phyloP scores from a whole-genome alignment of 163 green algal genomes.

The Chlorella variabilis region DNA sequence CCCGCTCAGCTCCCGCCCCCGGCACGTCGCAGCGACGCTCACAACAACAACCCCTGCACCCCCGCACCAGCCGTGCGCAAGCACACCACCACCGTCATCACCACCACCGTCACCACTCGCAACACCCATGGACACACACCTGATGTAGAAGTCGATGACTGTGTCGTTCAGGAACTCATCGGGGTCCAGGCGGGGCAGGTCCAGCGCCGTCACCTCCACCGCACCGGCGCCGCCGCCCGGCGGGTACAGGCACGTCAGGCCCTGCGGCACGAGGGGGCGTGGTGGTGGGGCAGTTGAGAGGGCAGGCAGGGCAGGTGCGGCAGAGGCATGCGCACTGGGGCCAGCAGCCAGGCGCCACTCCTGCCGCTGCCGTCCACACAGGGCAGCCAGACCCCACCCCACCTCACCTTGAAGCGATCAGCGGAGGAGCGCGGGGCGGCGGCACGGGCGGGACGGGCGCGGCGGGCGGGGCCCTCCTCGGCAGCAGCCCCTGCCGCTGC shows the following conservation, averaged over 20 bases:
- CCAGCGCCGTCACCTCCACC: conserved; percentile 66
- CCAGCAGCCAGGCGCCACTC: not conserved
- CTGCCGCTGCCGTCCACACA: not conserved
- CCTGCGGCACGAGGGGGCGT: not conserved
- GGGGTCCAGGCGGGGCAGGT: conserved; percentile 78
- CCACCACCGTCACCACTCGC: no score
- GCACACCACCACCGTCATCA: no score
- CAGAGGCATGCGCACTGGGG: not conserved
- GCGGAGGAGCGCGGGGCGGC: not conserved
- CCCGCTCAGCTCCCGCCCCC: no score
- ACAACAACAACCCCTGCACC: no score
- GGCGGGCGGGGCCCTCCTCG: not conserved
- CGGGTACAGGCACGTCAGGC: conserved; percentile 43
- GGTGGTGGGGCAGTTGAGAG: not conserved
- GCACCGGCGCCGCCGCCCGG: conserved; percentile 22
- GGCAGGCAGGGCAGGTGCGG: not conserved
- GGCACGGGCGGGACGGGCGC: not conserved
- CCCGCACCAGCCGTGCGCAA: no score
- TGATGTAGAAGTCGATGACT: conserved; percentile 91
- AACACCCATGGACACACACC: conserved; percentile 26
- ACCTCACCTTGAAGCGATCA: conserved; percentile 19
- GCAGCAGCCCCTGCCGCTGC: not conserved
- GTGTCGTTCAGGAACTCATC: conserved; percentile 94
- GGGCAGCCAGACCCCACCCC: not conserved
- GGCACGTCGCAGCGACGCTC: no score